Evolutionary conservation across 305 asterid genomes (phyloP), one percentile per base, ranked within the genome.

Genomic region (Fraxinus floribunda): DNA sequence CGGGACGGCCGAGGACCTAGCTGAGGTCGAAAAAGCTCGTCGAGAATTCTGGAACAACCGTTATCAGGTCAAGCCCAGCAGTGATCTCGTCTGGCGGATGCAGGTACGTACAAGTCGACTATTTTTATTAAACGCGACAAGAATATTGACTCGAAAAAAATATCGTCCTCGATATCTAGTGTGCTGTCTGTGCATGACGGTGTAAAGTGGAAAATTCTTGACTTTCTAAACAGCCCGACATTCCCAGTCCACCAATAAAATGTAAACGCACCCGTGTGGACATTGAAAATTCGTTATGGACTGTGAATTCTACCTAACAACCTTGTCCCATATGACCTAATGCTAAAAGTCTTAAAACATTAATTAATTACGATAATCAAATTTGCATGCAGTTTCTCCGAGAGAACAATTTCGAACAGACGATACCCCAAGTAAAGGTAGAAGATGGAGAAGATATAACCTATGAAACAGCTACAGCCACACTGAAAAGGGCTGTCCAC

Each of bases 391-490:
- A 95, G 98, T 94, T 92, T 80, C 84, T 94, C 26, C 85, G 86
- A 55, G 99, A 92, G 84, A 94, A 90, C 88, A 89, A 89, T 16
- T 95, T 95, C 89, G 86, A 89, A 80, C 99, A 95, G 76, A 90
- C 84, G 29, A 91, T 93, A 79, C 91, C 94, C 10, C 87, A 85
- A 79, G 93, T 92, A 80, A 95, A 90, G 86, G 92, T 94, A 34
- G 93, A 85, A 35, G 97, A 94, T 5, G 97, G 84, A 4, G 94
- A 92, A 86, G 95, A 93, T 36, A 86, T 95, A 76, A 90, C 89
- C 30, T 83, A 89, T 41, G 95, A 92, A 80, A 78, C 85, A 24
- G 94, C 97, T 60, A 89, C 97, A 41, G 20, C 85, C 79, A 77
- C 97, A 2, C 84, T 94, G 86, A 90, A 87, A 26, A 89, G 99